These are phyloP conservation scores for Hypoxylon sp. DNA, from an alignment of 2,329 filamentous ascomycete species.

Conservation along the genomic window DNA sequence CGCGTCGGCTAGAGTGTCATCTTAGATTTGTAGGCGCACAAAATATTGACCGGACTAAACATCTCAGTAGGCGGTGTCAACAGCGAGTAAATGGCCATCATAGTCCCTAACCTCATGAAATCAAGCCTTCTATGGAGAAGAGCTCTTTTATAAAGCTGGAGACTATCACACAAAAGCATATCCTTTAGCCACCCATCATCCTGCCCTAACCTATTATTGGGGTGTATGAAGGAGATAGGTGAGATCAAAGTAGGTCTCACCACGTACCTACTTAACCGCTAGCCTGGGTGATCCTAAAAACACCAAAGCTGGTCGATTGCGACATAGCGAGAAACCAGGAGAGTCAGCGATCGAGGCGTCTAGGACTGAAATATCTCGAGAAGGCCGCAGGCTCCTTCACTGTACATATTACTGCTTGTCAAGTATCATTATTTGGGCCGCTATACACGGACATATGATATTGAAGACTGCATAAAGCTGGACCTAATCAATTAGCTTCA, in stretches of 20 bases:
- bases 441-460: no score
- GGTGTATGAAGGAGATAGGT: not conserved
- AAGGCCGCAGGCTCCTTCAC: not conserved
- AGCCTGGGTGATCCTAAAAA: not conserved
- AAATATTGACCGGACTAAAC: no score
- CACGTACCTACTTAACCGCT: not conserved
- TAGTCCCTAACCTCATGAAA: not conserved
- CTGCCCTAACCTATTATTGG: not conserved
- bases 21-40: no score
- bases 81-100: not conserved
- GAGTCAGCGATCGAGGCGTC: not conserved
- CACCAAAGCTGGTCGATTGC: not conserved
- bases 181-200: not conserved
- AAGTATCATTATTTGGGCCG: no score
- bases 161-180: not conserved
- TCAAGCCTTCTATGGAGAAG: not conserved
- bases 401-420: no score
- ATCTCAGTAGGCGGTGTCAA: no score
- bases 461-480: no score
- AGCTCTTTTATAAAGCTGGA: not conserved
- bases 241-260: not conserved
- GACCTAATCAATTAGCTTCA: no score
- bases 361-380: not conserved
- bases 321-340: not conserved
- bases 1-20: no score